Evolutionary conservation across 2,329 filamentous ascomycete genomes (phyloP).

Genomic region (Alternaria panax): DNA sequence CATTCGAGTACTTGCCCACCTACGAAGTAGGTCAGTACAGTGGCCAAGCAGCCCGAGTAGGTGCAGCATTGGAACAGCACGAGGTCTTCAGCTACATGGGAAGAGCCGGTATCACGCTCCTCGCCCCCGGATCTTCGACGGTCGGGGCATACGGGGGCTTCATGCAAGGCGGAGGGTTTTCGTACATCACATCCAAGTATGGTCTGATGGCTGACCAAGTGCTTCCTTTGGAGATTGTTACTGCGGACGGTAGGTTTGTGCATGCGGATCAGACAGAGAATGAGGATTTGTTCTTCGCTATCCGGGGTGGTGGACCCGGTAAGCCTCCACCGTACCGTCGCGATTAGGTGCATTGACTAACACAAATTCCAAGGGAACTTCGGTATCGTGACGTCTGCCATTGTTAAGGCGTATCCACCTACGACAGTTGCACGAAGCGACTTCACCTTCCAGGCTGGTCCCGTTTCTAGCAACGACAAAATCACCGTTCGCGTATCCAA

Average conservation of each 20-base stretch:
- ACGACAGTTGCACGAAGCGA: slow-evolving; percentile 35
- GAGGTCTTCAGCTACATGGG: slow-evolving; percentile 34
- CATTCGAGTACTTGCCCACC: slow-evolving; percentile 33
- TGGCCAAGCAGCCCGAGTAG: slow-evolving; percentile 36
- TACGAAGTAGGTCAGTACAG: slow-evolving; percentile 29
- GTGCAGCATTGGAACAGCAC: slow-evolving; percentile 32
- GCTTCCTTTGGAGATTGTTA: slow-evolving; percentile 34
- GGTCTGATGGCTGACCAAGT: slow-evolving; percentile 41
- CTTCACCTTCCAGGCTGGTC: slow-evolving; percentile 36
- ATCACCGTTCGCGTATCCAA: slow-evolving; percentile 23
- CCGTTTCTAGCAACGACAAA: slow-evolving; percentile 26
- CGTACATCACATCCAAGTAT: slow-evolving; percentile 55
- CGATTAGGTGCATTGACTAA: not conserved
- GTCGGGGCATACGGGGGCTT: slow-evolving; percentile 57
- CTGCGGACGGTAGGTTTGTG: slow-evolving; percentile 36
- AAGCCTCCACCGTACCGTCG: not conserved
- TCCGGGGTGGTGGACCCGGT: slow-evolving; percentile 43
- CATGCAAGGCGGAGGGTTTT: slow-evolving; percentile 61
- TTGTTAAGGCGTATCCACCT: slow-evolving; percentile 38
- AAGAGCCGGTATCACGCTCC: slow-evolving; percentile 28
- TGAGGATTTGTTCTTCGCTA: slow-evolving; percentile 39
- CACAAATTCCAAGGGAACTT: slow-evolving; percentile 13
- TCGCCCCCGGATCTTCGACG: slow-evolving; percentile 41
- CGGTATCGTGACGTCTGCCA: slow-evolving; percentile 37
- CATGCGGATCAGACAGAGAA: slow-evolving; percentile 32